These are phyloP conservation scores for Solanum chacoense DNA, from an alignment of 305 asterid genomes.

Conservation along the genomic window DNA sequence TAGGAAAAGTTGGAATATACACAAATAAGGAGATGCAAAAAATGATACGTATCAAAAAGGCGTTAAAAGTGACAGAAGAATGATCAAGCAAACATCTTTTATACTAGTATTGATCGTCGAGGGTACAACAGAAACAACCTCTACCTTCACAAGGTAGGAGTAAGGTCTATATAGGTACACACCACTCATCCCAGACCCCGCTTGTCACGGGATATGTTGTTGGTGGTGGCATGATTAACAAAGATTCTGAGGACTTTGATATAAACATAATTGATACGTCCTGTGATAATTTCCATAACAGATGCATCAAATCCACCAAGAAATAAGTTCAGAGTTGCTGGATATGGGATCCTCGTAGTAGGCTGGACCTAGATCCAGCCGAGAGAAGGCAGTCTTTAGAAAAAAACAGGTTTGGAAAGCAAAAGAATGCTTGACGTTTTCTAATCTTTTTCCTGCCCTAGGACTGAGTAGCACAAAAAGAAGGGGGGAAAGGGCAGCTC, in stretches of 20 bases:
- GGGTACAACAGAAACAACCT: background rate
- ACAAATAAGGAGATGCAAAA: background rate
- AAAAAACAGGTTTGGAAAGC: background rate
- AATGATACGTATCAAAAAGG: background rate
- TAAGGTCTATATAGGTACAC: background rate
- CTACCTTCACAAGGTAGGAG: background rate
- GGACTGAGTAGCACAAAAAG: background rate
- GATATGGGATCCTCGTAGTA: background rate
- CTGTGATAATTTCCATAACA: background rate
- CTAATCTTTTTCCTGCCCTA: background rate
- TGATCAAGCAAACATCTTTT: background rate
- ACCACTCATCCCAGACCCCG: background rate
- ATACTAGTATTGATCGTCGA: background rate
- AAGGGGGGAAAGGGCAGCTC: background rate
- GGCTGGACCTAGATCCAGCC: background rate
- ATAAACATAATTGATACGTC: background rate
- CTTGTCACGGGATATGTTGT: background rate
- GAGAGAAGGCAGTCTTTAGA: background rate
- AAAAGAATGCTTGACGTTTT: too few species aligned
- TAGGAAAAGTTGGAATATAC: background rate
- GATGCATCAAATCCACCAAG: background rate
- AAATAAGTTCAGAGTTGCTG: background rate
- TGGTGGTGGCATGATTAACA: background rate
- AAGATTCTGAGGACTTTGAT: background rate
- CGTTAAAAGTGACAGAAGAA: background rate